These are phyloP conservation scores for Helicostylum pulchrum DNA, from an alignment of 192 early-diverging fungal genomes.

Conservation along the genomic window DNA sequence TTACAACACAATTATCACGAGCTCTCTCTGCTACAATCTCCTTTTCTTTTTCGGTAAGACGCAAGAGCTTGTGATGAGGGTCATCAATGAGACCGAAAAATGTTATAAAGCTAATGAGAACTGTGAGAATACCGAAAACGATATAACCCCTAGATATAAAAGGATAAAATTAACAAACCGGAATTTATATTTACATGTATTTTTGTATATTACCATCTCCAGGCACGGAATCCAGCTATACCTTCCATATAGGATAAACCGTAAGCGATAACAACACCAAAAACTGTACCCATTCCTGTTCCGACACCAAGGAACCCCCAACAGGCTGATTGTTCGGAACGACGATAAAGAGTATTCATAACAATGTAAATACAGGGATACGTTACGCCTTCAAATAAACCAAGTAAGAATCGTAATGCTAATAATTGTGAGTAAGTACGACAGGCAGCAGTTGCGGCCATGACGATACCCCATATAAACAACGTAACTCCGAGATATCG, in stretches of 20 bases:
- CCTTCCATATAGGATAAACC: conserved; percentile 19
- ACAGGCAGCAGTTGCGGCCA: conserved; percentile 4
- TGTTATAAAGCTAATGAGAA: conserved; percentile 6
- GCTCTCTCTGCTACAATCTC: conserved; percentile 22
- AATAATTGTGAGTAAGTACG: conserved; percentile 18
- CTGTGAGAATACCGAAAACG: conserved; percentile 22
- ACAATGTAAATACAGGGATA: conserved; percentile 24
- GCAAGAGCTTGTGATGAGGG: conserved; percentile 1
- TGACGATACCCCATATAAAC: conserved; percentile 17
- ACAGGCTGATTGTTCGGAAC: conserved; percentile 14
- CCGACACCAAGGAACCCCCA: conserved; percentile 11
- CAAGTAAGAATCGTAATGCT: conserved; percentile 26
- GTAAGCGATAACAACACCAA: conserved; percentile 13
- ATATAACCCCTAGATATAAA: conserved; percentile 23
- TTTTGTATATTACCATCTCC: conserved; percentile 25
- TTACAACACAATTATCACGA: conserved; percentile 18
- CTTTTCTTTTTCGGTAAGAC: conserved; percentile 20
- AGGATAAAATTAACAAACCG: background rate
- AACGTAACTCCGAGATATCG: conserved; percentile 18
- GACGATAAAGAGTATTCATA: conserved; percentile 22
- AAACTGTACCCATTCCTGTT: conserved; percentile 10
- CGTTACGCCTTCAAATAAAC: conserved; percentile 19
- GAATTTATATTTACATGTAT: too few relatives aligned
- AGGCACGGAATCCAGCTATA: conserved; percentile 11
- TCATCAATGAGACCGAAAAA: conserved; percentile 31